Evolutionary conservation across 345 rosid genomes (phyloP).

Genomic region (Citropsis articulata): DNA sequence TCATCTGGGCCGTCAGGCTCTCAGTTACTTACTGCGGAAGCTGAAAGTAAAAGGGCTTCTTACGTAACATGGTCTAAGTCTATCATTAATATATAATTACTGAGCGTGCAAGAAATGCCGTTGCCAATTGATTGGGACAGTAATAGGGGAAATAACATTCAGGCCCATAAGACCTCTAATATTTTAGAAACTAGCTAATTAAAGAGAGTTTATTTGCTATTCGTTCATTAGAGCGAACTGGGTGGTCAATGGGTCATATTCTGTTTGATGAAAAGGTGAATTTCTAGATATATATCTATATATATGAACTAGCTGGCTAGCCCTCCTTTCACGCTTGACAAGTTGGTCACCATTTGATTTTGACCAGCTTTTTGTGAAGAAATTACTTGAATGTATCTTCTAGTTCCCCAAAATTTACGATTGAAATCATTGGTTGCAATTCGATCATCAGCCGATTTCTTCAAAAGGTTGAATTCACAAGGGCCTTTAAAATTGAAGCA

Average conservation of each 20-base stretch:
- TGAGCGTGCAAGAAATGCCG: constrained; percentile 6
- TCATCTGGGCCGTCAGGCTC: neutral
- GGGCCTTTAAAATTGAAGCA: neutral
- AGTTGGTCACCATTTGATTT: neutral
- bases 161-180: too few relatives aligned
- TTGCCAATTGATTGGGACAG: neutral
- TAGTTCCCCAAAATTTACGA: neutral
- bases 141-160: too few relatives aligned
- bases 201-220: too few relatives aligned
- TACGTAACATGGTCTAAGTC: neutral
- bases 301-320: too few relatives aligned
- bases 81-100: neutral
- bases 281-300: too few relatives aligned
- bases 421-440: neutral
- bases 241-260: too few relatives aligned
- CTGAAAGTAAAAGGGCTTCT: neutral
- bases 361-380: neutral
- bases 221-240: too few relatives aligned
- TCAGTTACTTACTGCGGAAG: neutral
- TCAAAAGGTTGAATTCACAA: neutral
- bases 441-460: constrained; percentile 11
- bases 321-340: neutral
- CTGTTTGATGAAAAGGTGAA: too few relatives aligned
- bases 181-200: too few relatives aligned
- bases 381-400: neutral